Conservation (phyloP, 2,329 filamentous ascomycete genomes). For the Aspergillus amoenus region DNA sequence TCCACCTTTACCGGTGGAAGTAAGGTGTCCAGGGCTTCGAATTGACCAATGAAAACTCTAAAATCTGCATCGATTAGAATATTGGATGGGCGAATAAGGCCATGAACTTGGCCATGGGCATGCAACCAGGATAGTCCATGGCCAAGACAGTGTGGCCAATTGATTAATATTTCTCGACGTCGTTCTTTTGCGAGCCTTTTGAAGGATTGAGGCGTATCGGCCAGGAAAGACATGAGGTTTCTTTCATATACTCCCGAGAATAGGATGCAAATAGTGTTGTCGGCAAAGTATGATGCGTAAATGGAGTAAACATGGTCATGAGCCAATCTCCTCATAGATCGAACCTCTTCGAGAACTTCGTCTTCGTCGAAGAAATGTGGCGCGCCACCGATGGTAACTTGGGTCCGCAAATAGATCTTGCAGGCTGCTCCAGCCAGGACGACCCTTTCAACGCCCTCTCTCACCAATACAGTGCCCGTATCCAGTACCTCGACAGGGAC, state of each 20-base stretch:
- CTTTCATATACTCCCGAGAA: slow-evolving; percentile 44
- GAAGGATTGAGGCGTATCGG: slow-evolving; percentile 43
- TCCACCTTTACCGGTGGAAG: slow-evolving; percentile 53
- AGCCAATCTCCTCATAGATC: slow-evolving; percentile 36
- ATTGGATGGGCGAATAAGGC: slow-evolving; percentile 59
- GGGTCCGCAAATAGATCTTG: slow-evolving; percentile 38
- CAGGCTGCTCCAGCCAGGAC: slow-evolving; percentile 38
- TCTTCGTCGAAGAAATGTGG: slow-evolving; percentile 40
- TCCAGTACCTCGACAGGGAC: slow-evolving; percentile 58
- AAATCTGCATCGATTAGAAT: slow-evolving; percentile 59
- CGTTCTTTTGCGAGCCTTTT: slow-evolving; percentile 42
- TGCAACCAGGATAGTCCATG: slow-evolving; percentile 59
- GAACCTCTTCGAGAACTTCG: slow-evolving; percentile 42
- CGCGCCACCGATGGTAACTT: slow-evolving; percentile 37
- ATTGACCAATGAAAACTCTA: slow-evolving; percentile 58
- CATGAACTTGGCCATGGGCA: slow-evolving; percentile 54
- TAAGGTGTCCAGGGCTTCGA: slow-evolving; percentile 56
- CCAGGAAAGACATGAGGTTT: slow-evolving; percentile 43
- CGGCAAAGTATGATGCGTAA: slow-evolving; percentile 45
- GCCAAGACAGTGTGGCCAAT: slow-evolving; percentile 52
- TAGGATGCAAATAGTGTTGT: slow-evolving; percentile 44
- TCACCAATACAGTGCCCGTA: slow-evolving; percentile 33
- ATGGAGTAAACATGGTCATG: slow-evolving; percentile 47
- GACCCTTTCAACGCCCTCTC: slow-evolving; percentile 44
- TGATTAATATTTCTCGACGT: slow-evolving; percentile 43